Base-by-base conservation (phyloP, 139 green algal genomes). In the Volvox reticuliferus region DNA sequence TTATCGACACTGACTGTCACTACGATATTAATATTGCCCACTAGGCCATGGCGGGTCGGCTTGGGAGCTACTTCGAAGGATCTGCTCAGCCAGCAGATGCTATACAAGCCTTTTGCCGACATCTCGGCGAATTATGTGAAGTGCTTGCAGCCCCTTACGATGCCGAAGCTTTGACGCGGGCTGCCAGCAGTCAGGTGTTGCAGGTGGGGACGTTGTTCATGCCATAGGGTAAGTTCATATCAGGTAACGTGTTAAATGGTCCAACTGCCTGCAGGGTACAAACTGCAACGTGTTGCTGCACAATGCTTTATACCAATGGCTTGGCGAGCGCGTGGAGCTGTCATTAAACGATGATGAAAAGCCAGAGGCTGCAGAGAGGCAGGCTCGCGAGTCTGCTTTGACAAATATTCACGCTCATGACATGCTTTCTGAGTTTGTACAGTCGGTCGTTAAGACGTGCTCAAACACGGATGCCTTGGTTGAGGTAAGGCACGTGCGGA, bases 81-180 rank as follows among this genome's bases (percentile, higher is more conserved):
- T 82, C 76, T 82, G 33, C 32, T 62, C 78, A 84, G 36, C 50
- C 79, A 71, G 44, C 79, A 26, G 79, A 86, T 26, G 50, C 67
- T 65, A 80, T 88, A 3, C 35, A 88, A 30, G 85, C 85, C 13
- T 89, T 89, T 30, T 89, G 85, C 44, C 26, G 44, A 30, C 85
- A 89, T 61, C 44, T 89, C 1, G 85, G 85, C 17, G 69, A 89
- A 21, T 68, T 89, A 28, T 89, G 85, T 32, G 85, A 89, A 26
- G n/a, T 82, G 1, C 37, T 89, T 9, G 19, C 26, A 20, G 85
- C 69, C 3, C 85, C 85, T 12, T 89, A 89, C 63, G 37, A 89
- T 73, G 69, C 69, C 0, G 69, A 89, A 20, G 44, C 69, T 18
- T 5, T 89, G 0, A 30, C 37, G 36, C 6, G 5, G 18, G 69